A percentile compares a stretch with the other conserved stretches of the same genome.
Conservation (phyloP, 768 basidiomycete species). For the Xerocomus spinulosus region DNA sequence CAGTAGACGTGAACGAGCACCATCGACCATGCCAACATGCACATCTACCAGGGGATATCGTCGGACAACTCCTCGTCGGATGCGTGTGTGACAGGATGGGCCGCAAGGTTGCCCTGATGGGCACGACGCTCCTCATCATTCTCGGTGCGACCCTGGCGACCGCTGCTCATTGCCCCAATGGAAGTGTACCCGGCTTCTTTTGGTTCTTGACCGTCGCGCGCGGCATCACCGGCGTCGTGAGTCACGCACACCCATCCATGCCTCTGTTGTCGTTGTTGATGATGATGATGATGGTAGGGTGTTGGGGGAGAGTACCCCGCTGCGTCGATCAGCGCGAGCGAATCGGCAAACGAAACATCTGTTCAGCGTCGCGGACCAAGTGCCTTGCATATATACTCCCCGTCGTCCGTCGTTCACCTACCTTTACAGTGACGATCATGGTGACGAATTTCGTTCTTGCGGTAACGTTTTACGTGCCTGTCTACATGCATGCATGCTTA, state of each 20-base stretch:
- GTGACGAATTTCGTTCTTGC: slow-evolving; percentile 68
- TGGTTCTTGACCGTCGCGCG: slow-evolving; percentile 76
- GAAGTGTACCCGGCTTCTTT: slow-evolving; percentile 54
- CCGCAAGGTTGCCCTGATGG: slow-evolving; percentile 64
- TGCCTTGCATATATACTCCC: slow-evolving; percentile 20
- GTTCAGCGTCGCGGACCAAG: slow-evolving; percentile 55
- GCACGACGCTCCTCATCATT: slow-evolving; percentile 64
- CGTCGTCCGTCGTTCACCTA: not conserved
- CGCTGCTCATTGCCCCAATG: slow-evolving; percentile 57
- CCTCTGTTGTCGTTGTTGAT: slow-evolving; percentile 1
- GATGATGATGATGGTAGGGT: slow-evolving; percentile 42
- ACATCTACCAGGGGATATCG: slow-evolving; percentile 44
- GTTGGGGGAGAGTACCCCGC: slow-evolving; percentile 78
- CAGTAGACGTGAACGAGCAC: slow-evolving; percentile 17
- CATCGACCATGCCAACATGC: slow-evolving; percentile 1
- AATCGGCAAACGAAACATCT: slow-evolving; percentile 70
- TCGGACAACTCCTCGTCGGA: slow-evolving; percentile 60
- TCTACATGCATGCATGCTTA: too few relatives aligned
- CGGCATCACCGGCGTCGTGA: slow-evolving; percentile 62
- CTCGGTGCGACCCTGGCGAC: slow-evolving; percentile 66
- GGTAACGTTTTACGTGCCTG: slow-evolving; percentile 32
- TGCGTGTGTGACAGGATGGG: slow-evolving; percentile 66
- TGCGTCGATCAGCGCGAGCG: slow-evolving; percentile 61
- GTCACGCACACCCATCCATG: slow-evolving; percentile 13
- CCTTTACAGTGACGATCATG: slow-evolving; percentile 60